Percentiles rank a stretch among this genome's conserved stretches.
phyloP scores from a whole-genome alignment of 805 yeast genomes.

The Torulaspora indica region DNA sequence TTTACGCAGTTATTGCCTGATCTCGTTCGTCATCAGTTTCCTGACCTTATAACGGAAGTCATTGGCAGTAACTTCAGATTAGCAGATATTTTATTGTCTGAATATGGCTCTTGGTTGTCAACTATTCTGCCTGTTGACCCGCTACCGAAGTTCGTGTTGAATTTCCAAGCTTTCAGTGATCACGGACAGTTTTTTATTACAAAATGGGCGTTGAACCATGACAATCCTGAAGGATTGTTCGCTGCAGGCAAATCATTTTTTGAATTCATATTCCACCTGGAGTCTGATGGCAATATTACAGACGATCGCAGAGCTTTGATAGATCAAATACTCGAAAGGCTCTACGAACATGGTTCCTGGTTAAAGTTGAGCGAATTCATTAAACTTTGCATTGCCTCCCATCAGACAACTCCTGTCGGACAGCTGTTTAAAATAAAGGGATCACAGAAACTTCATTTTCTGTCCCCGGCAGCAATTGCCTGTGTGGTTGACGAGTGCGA shows the following conservation, averaged over 20 bases:
- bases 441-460: background rate
- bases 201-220: constrained; percentile 8
- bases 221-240: constrained; percentile 8
- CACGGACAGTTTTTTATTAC: constrained; percentile 7
- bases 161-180: constrained; percentile 4
- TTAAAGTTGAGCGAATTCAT: constrained; percentile 6
- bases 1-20: constrained; percentile 7
- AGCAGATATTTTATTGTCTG: background rate
- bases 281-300: background rate
- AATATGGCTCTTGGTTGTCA: background rate
- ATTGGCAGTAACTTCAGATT: constrained; percentile 7
- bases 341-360: constrained; percentile 8
- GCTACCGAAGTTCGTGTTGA: constrained; percentile 3
- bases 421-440: constrained; percentile 2
- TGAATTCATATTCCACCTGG: constrained; percentile 1
- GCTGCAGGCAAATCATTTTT: constrained; percentile 1
- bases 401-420: background rate
- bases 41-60: constrained; percentile 7
- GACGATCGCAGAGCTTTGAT: background rate
- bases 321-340: background rate
- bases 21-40: constrained; percentile 1
- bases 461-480: constrained; percentile 11
- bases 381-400: constrained; percentile 8
- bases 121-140: constrained; percentile 9
- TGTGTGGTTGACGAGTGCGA: constrained; percentile 13